These are phyloP conservation scores for Daldinia eschscholtzii DNA, from an alignment of 2,329 filamentous ascomycete species.

Conservation along the genomic window DNA sequence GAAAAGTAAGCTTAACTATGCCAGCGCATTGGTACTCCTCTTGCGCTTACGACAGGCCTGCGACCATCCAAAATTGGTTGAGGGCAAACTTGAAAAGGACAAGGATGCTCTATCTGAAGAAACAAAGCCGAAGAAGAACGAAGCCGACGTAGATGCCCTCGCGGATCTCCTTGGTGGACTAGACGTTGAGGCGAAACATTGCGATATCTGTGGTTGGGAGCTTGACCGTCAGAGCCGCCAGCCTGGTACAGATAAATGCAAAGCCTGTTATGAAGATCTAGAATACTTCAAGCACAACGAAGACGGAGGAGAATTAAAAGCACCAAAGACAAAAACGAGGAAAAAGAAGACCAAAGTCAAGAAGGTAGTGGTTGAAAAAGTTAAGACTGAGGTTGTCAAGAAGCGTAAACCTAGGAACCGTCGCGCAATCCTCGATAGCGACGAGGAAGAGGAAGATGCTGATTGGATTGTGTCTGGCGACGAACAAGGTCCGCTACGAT, in stretches of 20 bases:
- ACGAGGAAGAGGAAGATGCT: conserved; percentile 75
- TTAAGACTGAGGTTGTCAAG: conserved; percentile 50
- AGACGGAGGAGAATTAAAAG: conserved; percentile 55
- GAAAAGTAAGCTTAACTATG: conserved; percentile 86
- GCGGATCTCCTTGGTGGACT: conserved; percentile 89
- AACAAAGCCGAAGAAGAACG: conserved; percentile 64
- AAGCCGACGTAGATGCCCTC: conserved; percentile 81
- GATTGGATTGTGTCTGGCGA: conserved; percentile 84
- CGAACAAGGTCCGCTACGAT: conserved; percentile 69
- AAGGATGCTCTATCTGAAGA: conserved; percentile 83
- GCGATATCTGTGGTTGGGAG: conserved; percentile 83
- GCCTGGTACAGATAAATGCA: conserved; percentile 68
- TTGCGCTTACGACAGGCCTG: conserved; percentile 91
- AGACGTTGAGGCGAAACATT: conserved; percentile 80
- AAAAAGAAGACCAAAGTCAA: conserved; percentile 53
- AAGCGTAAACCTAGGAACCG: conserved; percentile 54
- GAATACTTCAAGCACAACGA: conserved; percentile 68
- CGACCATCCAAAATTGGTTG: conserved; percentile 91
- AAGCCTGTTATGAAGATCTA: conserved; percentile 81
- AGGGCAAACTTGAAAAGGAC: conserved; percentile 86
- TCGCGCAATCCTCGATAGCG: conserved; percentile 62
- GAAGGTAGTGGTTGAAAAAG: conserved; percentile 53
- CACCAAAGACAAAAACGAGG: conserved; percentile 55
- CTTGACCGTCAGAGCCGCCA: conserved; percentile 65
- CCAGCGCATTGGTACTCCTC: conserved; percentile 92